A percentile compares a stretch with the other conserved stretches of the same genome.
Evolutionary conservation across 768 basidiomycete genomes (phyloP).

Genomic region (Botryobasidium botryosum): DNA sequence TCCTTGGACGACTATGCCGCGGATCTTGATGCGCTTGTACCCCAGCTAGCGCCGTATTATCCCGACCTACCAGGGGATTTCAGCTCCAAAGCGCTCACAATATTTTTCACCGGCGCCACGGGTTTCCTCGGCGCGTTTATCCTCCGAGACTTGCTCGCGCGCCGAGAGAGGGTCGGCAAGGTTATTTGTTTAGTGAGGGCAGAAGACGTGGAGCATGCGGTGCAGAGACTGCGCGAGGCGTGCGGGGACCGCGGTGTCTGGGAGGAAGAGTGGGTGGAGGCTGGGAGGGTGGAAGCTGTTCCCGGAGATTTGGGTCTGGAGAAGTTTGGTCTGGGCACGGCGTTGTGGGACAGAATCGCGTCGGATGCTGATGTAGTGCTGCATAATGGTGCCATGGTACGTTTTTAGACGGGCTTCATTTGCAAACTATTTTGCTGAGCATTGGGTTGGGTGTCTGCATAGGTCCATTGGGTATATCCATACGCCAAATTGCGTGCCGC

Average conservation of each 20-base stretch:
- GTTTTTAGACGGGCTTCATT: constrained; percentile 16
- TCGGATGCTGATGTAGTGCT: constrained; percentile 65
- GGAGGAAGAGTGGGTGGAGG: constrained; percentile 65
- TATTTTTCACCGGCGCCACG: constrained; percentile 94
- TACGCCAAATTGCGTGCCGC: constrained; percentile 83
- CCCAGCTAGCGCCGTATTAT: constrained; percentile 25
- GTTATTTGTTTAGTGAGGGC: constrained; percentile 89
- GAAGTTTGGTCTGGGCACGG: constrained; percentile 50
- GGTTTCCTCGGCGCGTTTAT: constrained; percentile 95
- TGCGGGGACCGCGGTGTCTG: constrained; percentile 71
- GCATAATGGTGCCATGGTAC: constrained; percentile 92
- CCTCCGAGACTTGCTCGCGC: constrained; percentile 56
- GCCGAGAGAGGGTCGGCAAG: constrained; percentile 48
- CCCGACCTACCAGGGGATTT: constrained; percentile 17
- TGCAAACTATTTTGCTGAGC: neutral
- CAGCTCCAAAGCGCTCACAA: constrained; percentile 42
- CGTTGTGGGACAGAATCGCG: constrained; percentile 49
- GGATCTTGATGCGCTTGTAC: constrained; percentile 51
- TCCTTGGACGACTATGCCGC: constrained; percentile 51
- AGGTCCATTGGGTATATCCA: constrained; percentile 99
- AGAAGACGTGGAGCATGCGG: constrained; percentile 37
- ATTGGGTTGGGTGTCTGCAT: neutral
- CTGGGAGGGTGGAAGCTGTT: constrained; percentile 57
- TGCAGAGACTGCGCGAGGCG: constrained; percentile 52
- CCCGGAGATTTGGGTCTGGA: constrained; percentile 67